Evolutionary conservation across 805 yeast genomes (phyloP), one percentile per base, ranked within the genome.

Genomic region (Komagataella populi): DNA sequence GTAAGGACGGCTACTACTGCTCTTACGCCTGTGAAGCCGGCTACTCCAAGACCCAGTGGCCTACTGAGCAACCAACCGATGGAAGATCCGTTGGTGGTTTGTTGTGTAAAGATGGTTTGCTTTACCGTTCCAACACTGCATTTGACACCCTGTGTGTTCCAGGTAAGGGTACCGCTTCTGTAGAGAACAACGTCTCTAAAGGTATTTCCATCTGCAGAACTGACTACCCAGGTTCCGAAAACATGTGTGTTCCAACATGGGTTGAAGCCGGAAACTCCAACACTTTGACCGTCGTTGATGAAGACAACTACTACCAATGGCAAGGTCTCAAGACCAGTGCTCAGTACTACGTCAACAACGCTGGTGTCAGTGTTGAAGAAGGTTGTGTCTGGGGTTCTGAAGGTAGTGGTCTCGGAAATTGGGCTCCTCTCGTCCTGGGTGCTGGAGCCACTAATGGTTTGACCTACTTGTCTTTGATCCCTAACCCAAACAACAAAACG

Each of bases 21-120:
- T 91, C 98, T 54, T 91, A 91, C 71, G 96, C 98, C 54, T 91
- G 99, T 76, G 95, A 89, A 74, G 81, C 96, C 46, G 99, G 98
- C 78, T 87, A 88, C 96, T 87, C 97, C 63, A 91, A 91, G 81
- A 88, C 97, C 52, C 99, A 91, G 75, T 91, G 95, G 96, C 98
- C 98, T 56, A 70, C 83, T 47, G 57, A 65, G 51, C 99, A 91
- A 75, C 98, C 98, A 52, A 57, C 84, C 51, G 77, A 72, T 67
- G 98, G 98, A 73, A 84, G 84, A 52, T 85, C 97, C 47, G 80
- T 91, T 58, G 99, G 99, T 71, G 99, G 99, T 66, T 78, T 91
- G 61, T 67, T 70, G 61, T 91, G 99, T 78, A 77, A 84, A 68
- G 70, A 71, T 65, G 98, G 98, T 59, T 80, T 80, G 72, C 76